Base-by-base conservation (phyloP, 2,329 filamentous ascomycete species). In the Zymoseptoria brevis region DNA sequence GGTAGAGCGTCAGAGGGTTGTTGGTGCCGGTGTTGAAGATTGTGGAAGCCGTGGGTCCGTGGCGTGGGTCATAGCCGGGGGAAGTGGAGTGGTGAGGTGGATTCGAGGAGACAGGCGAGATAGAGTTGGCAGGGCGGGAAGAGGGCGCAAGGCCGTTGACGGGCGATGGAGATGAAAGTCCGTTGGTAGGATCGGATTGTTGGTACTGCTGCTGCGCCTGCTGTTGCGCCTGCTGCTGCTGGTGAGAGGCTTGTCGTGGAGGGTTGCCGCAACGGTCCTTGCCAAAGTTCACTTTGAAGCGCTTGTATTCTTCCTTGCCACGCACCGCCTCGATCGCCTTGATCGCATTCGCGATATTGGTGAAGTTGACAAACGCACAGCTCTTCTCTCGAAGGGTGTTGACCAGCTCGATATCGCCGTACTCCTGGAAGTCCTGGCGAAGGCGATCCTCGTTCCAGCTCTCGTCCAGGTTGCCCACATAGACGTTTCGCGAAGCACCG, bases 271-370 rank as follows among this genome's bases (percentile, higher is more conserved):
- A 99, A 58, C 94, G 87, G 73, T 99, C 94, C 79, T 99, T 99
- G 76, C 94, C 94, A 73, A 99, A 99, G 80, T 99, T 99, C 74
- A 99, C 93, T 83, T 99, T 99, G 85, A 99, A 99, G 69, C 94
- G 86, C 76, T 87, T 90, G 81, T 99, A 99, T 71, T 99, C 94
- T 50, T 97, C 94, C 72, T 92, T 91, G 71, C 91, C 89, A 59
- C 94, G 86, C 65, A 99, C 86, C 21, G 92, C 94, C 76, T 99
- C 94, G 65, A 99, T 99, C 0, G 94, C 94, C 80, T 99, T 99
- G 81, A 99, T 99, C 55, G 94, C 94, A 69, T 99, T 99, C 72
- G 94, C 94, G 73, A 99, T 99, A 78, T 99, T 99, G 72, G 94
- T 99, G 75, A 99, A 99, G 79, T 99, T 99, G 74, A 99, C 94